A percentile compares a stretch with the other conserved stretches of the same genome.
These are phyloP conservation scores for Imleria badia DNA, from an alignment of 768 basidiomycete genomes.

Conservation along the genomic window DNA sequence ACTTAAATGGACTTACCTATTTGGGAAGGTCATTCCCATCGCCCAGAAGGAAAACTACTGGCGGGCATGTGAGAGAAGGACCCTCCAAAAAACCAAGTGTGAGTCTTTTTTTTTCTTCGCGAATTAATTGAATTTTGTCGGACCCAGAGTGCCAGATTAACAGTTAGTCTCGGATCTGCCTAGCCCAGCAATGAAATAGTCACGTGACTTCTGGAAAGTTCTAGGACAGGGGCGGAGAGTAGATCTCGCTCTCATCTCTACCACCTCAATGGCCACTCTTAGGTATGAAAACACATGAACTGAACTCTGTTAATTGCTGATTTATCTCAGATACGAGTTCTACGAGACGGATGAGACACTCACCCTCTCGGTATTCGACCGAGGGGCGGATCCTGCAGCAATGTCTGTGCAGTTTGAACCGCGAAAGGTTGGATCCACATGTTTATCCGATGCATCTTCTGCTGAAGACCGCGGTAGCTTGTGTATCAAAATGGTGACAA, in stretches of 20 bases:
- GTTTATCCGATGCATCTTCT: not conserved
- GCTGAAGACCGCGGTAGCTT: conserved; percentile 11
- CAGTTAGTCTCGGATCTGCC: no score
- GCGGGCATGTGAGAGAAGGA: no score
- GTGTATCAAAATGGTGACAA: conserved; percentile 68
- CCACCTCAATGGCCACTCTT: conserved; percentile 23
- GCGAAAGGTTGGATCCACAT: conserved; percentile 51
- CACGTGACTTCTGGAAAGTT: conserved; percentile 35
- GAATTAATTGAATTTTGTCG: no score
- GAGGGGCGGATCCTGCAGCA: conserved; percentile 63
- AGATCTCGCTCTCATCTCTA: not conserved
- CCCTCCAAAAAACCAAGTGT: no score
- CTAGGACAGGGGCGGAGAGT: conserved; percentile 12
- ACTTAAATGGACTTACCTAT: no score
- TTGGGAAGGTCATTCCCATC: no score
- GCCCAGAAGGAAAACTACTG: no score
- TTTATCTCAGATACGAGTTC: conserved; percentile 67
- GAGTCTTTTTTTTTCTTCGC: no score
- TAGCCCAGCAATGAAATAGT: no score
- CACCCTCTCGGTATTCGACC: conserved; percentile 76
- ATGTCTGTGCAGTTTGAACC: conserved; percentile 64
- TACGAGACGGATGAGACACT: conserved; percentile 82
- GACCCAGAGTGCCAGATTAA: no score
- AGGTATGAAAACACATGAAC: conserved; percentile 20
- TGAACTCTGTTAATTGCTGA: not conserved